Evolutionary conservation across 805 yeast genomes (phyloP), one percentile per base, ranked within the genome.

Genomic region (Nakazawaea wyomingensis): DNA sequence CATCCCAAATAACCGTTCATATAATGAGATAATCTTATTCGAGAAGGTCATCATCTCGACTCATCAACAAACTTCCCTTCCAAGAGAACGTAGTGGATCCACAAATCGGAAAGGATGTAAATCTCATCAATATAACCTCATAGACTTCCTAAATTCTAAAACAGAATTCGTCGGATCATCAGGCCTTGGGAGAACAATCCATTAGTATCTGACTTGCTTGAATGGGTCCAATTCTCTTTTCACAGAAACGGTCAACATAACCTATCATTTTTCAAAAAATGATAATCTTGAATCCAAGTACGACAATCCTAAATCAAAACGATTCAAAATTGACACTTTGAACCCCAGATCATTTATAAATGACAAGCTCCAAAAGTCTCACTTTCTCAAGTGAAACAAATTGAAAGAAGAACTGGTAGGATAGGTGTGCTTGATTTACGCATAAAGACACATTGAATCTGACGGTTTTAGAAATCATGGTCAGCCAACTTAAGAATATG

Each of bases 401-500:
- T n/a, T n/a, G n/a, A 19, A 34, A 9, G 27, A 24, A 24, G 27
- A 24, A 24, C 16, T 22, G 43, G 43, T 32, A 16, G 10, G n/a
- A n/a, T 22, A n/a, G 16, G 8, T 10, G 10, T 11, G 14, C 11
- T 43, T 19, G 18, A 28, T 43, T 28, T 43, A 34, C 46, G 46
- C 46, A 43, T 39, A 43, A 43, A 34, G 46, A 43, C 46, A 43
- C 46, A 43, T 43, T 34, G 46, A 43, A 39, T 19, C 26, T 34
- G 43, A 34, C 39, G 43, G 42, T 37, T 36, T 37, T 26, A 37
- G 46, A 43, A 43, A 43, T 43, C 43, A 3, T 43, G 43, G 41
- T 34, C 46, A 43, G 37, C 34, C 46, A 43, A 43, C 46, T 43
- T 43, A 43, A 43, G 46, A 37, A 34, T 37, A 39, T 43, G 46